phyloP scores from a whole-genome alignment of 305 asterid genomes.

The Fraxinus greggii region DNA sequence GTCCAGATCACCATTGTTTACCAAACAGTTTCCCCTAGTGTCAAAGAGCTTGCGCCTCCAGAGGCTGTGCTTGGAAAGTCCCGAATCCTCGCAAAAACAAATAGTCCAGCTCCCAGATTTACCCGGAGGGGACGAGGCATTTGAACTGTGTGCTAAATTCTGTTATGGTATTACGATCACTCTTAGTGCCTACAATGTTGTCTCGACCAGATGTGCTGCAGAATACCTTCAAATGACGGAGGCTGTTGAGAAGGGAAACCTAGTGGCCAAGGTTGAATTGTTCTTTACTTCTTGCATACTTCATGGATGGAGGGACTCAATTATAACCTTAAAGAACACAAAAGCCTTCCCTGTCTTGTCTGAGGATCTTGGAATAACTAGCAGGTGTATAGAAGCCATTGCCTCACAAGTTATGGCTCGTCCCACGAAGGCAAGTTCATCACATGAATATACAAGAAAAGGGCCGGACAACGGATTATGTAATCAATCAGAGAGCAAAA shows the following conservation, averaged over 20 bases:
- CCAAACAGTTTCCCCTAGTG: constrained; percentile 51
- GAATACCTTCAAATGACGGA: constrained; percentile 60
- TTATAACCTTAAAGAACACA: constrained; percentile 47
- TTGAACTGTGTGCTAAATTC: constrained; percentile 56
- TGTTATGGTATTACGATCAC: constrained; percentile 60
- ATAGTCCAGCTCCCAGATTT: constrained; percentile 45
- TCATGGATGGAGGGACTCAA: constrained; percentile 52
- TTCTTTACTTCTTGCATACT: constrained; percentile 56
- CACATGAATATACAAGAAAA: constrained; percentile 18
- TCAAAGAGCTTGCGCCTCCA: constrained; percentile 49
- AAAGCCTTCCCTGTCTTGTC: constrained; percentile 31
- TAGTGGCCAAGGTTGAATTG: constrained; percentile 43
- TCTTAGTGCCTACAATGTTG: constrained; percentile 55
- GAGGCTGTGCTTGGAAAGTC: constrained; percentile 36
- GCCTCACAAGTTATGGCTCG: constrained; percentile 29
- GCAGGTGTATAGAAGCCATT: constrained; percentile 46
- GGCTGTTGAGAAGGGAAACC: constrained; percentile 45
- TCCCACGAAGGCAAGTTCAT: constrained; percentile 13
- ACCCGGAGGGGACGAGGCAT: constrained; percentile 50
- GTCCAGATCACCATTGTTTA: background rate
- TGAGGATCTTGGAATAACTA: constrained; percentile 46
- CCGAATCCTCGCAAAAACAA: constrained; percentile 29
- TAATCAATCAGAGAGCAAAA: constrained; percentile 13
- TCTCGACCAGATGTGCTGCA: constrained; percentile 43
- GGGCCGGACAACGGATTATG: constrained; percentile 5